Base-by-base conservation (phyloP, 176 grass and related monocot species). In the Cymbopogon citratus region DNA sequence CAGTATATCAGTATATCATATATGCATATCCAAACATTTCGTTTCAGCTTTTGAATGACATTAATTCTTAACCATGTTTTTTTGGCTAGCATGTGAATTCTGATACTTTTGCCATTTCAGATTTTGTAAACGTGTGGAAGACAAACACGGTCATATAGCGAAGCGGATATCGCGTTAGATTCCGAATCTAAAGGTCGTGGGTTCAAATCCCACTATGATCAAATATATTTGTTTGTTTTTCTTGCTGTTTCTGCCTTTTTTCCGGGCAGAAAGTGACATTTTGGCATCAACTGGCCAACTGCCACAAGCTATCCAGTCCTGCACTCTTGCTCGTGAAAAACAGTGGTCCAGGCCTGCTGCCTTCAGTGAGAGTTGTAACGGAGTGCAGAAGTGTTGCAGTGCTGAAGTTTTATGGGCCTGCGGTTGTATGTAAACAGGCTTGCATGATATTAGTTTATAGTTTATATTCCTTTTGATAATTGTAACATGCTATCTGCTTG, bases 151-250 rank as follows among this genome's bases (percentile, higher is more conserved):
- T 97, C 95, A 91, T 93, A 94, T 97, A 97, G 88, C 90, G 88
- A 89, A 97, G 94, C 91, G 94, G 94, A 94, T 97, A 97, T 97
- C 90, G 94, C 92, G 87, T 94, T 97, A 92, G 92, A 94, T 89
- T 97, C 95, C 92, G 95, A 89, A 97, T 97, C 95, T 97, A 94
- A 91, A 97, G 87, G 92, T 91, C 90, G 92, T 97, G 92, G 94
- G 92, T 97, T 97, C 90, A 79, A 97, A 85, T 97, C 94, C 94
- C 92, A 97, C 94, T 97, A 93, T 81, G 92, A 94, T 92, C 92
- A 81, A 56, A 9, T 72, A 11, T 66, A n/a, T 65, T 11, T 0
- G 1, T 63, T 57, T 0, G 11, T 52, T 79, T 68, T 69, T 78
- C 0, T 29, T 27, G 8, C 15, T 68, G 9, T 60, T 76, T 71